Evolutionary conservation across 2,329 filamentous ascomycete genomes (phyloP).

Genomic region (Microdochium nivale): DNA sequence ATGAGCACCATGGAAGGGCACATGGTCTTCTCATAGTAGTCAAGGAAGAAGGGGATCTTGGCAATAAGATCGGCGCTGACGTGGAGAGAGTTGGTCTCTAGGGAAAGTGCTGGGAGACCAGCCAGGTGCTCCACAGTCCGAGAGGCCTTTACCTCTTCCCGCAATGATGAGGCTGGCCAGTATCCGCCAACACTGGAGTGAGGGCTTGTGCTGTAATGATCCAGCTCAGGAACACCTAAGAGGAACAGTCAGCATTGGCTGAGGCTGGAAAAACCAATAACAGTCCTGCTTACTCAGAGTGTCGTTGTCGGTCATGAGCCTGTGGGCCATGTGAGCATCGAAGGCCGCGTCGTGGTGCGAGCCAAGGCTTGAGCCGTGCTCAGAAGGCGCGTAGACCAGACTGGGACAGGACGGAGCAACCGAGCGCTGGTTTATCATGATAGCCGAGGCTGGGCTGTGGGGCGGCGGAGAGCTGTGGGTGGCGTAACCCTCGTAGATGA

Average conservation of each 20-base stretch:
- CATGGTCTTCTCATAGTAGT: conserved; percentile 90
- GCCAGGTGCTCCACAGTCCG: conserved; percentile 31
- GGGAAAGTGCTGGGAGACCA: conserved; percentile 37
- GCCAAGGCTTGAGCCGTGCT: conserved; percentile 50
- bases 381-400: conserved; percentile 51
- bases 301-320: conserved; percentile 46
- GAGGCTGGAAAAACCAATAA: conserved; percentile 14
- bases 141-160: conserved; percentile 35
- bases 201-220: conserved; percentile 41
- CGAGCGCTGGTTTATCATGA: conserved; percentile 44
- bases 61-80: conserved; percentile 58
- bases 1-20: conserved; percentile 88
- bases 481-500: conserved; percentile 49
- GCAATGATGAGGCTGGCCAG: conserved; percentile 34
- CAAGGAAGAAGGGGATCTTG: conserved; percentile 80
- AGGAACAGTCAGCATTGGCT: conserved; percentile 19
- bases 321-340: conserved; percentile 44
- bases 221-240: conserved; percentile 42
- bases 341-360: conserved; percentile 47
- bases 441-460: conserved; percentile 45
- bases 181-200: conserved; percentile 34
- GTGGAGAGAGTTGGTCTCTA: conserved; percentile 37
- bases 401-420: conserved; percentile 53
- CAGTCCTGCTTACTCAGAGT: conserved; percentile 42
- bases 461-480: conserved; percentile 42